Base-by-base conservation (phyloP, 1,284 basidiomycete species). In the Boletus sp. region DNA sequence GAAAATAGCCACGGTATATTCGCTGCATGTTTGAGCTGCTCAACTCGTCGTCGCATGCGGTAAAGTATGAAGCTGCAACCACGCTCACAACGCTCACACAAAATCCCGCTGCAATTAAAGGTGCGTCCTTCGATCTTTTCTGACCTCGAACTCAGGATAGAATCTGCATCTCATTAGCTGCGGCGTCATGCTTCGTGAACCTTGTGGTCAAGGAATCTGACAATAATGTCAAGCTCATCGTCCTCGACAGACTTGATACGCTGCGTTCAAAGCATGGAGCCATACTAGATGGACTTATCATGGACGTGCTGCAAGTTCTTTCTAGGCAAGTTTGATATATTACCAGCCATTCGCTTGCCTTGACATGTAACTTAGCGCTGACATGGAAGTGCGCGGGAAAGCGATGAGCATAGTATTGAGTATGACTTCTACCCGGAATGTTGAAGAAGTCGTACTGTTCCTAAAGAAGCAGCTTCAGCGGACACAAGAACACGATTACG, bases 161-260 rank as follows among this genome's bases (percentile, higher is more conserved):
- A 26, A 45, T 34, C 37, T 23, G 38, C 10, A 23, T 30, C 8
- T n/a, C 32, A 36, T 44, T 55, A 93, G 94, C 96, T 53, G 88
- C 95, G 39, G 94, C 93, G 1, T 82, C 85, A 10, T 90, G 84
- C 49, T 85, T 97, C 57, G 91, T 97, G 60, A 91, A 85, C 60
- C 82, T 99, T 48, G 85, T 94, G 49, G 78, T 90, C 65, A 95
- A 94, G 72, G 94, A 97, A 71, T 93, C 93, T 2, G 95, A 98
- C 74, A 99, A 99, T 75, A 99, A 99, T 60, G 95, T 98, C 70
- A 99, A 99, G 72, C 81, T 99, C 49, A 99, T 99, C 56, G 96
- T 99, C 9, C 80, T 99, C 27, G 92, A 96, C 65, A 84, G 96
- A 40, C 82, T 99, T 37, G 91, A 98, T 48, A 71, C 70, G 20